phyloP scores from a whole-genome alignment of 441 rosid species.

The Macaranga tanarius region DNA sequence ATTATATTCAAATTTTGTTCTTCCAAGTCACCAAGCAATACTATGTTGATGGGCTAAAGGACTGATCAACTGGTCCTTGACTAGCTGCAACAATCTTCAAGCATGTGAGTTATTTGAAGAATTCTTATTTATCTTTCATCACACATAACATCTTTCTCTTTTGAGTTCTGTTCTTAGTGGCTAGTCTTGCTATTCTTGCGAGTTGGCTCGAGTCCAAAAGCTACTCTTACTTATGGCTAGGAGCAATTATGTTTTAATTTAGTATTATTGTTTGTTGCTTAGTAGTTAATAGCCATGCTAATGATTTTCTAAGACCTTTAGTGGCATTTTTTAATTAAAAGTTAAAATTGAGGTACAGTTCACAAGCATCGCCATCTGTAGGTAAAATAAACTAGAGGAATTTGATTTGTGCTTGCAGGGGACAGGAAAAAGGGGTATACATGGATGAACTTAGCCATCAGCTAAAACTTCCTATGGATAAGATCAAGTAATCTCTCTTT shows the following conservation, averaged over 20 bases:
- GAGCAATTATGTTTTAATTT: too few species aligned
- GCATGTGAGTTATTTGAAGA: conserved; percentile 54
- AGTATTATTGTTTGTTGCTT: too few species aligned
- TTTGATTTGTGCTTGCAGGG: conserved; percentile 43
- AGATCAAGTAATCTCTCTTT: conserved; percentile 63
- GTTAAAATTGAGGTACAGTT: not conserved
- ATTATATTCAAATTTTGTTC: conserved; percentile 8
- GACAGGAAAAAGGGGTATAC: conserved; percentile 75
- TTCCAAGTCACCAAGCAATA: conserved; percentile 44
- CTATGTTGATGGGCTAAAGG: conserved; percentile 58
- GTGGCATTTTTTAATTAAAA: too few species aligned
- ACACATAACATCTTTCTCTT: conserved; percentile 3
- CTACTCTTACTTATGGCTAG: too few species aligned
- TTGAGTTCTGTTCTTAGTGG: not conserved
- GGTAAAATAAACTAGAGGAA: not conserved
- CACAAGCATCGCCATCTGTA: not conserved
- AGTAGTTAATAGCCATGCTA: too few species aligned
- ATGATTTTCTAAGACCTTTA: not conserved
- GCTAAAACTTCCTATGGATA: conserved; percentile 69
- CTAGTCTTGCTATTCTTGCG: not conserved
- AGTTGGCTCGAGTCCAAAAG: not conserved
- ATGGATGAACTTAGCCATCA: conserved; percentile 66
- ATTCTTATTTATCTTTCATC: not conserved
- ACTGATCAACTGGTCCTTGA: conserved; percentile 80
- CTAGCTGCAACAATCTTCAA: conserved; percentile 66